Evolutionary conservation across 2,329 filamentous ascomycete species (phyloP).

Genomic region (Didymellaceae sp.): DNA sequence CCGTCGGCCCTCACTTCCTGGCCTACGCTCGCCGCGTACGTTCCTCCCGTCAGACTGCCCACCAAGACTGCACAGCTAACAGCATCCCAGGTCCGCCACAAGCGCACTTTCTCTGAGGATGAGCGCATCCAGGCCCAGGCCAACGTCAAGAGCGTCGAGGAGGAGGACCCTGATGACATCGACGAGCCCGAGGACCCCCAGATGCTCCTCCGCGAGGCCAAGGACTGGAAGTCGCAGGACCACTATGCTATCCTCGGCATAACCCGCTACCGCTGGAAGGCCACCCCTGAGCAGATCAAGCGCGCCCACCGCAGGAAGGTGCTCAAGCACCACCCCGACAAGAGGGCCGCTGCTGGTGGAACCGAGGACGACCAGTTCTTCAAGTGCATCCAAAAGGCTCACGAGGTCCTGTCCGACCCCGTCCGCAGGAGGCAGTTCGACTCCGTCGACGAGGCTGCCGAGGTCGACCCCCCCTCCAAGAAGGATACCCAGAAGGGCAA

Average conservation of each 20-base stretch:
- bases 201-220: conserved; percentile 90
- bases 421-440: conserved; percentile 93
- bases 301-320: conserved; percentile 99
- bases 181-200: conserved; percentile 92
- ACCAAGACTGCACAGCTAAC: background rate
- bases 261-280: conserved; percentile 88
- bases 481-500: conserved; percentile 85
- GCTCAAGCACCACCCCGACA: conserved; percentile 97
- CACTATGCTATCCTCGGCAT: conserved; percentile 97
- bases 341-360: conserved; percentile 90
- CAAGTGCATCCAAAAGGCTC: conserved; percentile 99
- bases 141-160: conserved; percentile 93
- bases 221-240: conserved; percentile 99
- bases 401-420: conserved; percentile 90
- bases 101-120: conserved; percentile 98
- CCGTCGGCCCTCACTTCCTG: conserved; percentile 96
- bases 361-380: conserved; percentile 97
- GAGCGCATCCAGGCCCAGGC: conserved; percentile 96
- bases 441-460: conserved; percentile 91
- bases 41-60: conserved; percentile 10
- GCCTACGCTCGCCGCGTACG: conserved; percentile 90
- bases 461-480: conserved; percentile 91
- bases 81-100: conserved; percentile 72
- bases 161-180: conserved; percentile 87
- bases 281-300: conserved; percentile 98